Evolutionary conservation across 148 eudicot species (phyloP), one percentile per base, ranked within the genome.

Genomic region (Drosera capensis): DNA sequence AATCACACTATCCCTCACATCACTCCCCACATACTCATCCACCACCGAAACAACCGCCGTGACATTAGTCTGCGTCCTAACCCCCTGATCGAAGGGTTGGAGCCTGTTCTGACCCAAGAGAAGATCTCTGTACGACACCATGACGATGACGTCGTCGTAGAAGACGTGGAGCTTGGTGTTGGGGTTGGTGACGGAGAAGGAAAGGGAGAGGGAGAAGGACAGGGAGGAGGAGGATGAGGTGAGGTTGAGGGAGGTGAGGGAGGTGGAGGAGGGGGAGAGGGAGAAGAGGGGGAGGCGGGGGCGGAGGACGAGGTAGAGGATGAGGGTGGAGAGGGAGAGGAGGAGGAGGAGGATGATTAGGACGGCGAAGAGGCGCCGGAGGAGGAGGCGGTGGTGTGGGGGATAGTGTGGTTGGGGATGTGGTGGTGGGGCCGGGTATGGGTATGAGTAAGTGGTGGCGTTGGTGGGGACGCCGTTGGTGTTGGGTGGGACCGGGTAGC

Each of bases 261-360:
- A 51, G 20, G 82, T 40, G 5, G 84, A 16, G 16, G 67, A 20
- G 0, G 84, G 64, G 23, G 62, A 62, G 42, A 82, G 54, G 6
- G 57, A 71, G 68, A 86, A 75, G 16, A 56, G 31, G 19, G 94
- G 96, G 65, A 75, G 30, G n/a, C 73, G 70, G 1, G 96, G 96
- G 23, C 96, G 87, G 58, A 86, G 73, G 21, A 86, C 55, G 1
- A 86, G 66, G 87, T 87, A 86, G 0, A 76, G 39, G 55, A 79
- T 73, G 65, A 86, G 70, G 43, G 71, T 50, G 41, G 75, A 14
- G 25, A 72, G 56, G 31, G 78, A 74, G 55, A 67, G 20, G 67
- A 82, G 63, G 23, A 86, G 52, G 57, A 86, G 46, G 26, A 50
- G 18, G 37, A 66, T 62, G 51, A 86, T 58, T 2, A 76, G 25